Conservation (phyloP, 2,329 filamentous ascomycete species). For the Eurotiales sp. region DNA sequence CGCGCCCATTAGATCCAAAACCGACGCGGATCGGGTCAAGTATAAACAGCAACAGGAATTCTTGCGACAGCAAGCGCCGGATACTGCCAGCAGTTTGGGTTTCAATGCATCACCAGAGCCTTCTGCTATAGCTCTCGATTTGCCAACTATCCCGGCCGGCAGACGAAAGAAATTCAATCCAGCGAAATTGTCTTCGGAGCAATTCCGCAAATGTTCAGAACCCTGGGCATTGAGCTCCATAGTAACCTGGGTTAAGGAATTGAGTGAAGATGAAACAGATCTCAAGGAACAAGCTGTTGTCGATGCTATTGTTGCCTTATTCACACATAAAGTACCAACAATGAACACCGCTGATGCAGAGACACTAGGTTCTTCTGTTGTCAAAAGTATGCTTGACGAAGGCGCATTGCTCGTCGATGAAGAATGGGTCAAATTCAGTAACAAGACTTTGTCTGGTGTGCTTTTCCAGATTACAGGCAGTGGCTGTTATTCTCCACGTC, state of each 20-base stretch:
- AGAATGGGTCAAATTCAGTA: slow-evolving; percentile 94
- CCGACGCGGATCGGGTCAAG: slow-evolving; percentile 71
- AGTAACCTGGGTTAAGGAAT: slow-evolving; percentile 76
- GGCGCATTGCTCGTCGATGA: slow-evolving; percentile 81
- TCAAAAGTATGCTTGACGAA: slow-evolving; percentile 73
- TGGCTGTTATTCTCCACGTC: slow-evolving; percentile 82
- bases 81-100: slow-evolving; percentile 26
- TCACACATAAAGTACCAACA: slow-evolving; percentile 91
- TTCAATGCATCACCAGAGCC: slow-evolving; percentile 53
- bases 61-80: slow-evolving; percentile 45
- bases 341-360: slow-evolving; percentile 99
- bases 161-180: slow-evolving; percentile 81
- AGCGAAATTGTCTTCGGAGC: slow-evolving; percentile 71
- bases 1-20: slow-evolving; percentile 86
- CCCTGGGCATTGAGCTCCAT: slow-evolving; percentile 94
- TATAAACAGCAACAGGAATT: slow-evolving; percentile 52
- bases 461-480: slow-evolving; percentile 87
- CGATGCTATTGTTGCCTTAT: slow-evolving; percentile 82
- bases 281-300: slow-evolving; percentile 79
- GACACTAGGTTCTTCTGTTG: slow-evolving; percentile 71
- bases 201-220: slow-evolving; percentile 80
- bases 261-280: slow-evolving; percentile 89
- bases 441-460: slow-evolving; percentile 77
- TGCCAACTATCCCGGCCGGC: slow-evolving; percentile 76
- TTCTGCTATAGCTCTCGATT: slow-evolving; percentile 64